Conservation (phyloP, 2,329 filamentous ascomycete genomes). For the Calonectria montana region DNA sequence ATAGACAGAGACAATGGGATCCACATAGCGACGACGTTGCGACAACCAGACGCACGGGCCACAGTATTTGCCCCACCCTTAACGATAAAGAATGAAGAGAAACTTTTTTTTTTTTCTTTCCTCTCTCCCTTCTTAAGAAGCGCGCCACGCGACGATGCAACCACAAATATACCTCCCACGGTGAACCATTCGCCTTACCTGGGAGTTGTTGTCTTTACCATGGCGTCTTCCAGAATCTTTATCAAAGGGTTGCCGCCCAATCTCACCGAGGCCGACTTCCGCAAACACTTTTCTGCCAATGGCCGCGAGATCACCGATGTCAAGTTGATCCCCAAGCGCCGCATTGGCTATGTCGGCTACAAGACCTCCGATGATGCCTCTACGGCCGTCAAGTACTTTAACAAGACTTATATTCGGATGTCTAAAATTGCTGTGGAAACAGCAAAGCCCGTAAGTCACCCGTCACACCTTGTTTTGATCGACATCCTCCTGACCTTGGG, state of each 20-base stretch:
- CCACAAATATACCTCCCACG: constrained; percentile 31
- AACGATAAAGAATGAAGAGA: constrained; percentile 42
- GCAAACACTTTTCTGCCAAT: constrained; percentile 84
- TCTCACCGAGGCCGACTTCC: constrained; percentile 86
- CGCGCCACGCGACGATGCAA: constrained; percentile 40
- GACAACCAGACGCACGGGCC: constrained; percentile 39
- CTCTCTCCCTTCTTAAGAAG: constrained; percentile 39
- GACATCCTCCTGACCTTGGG: constrained; percentile 47
- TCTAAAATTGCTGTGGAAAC: constrained; percentile 92
- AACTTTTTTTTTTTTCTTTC: constrained; percentile 43
- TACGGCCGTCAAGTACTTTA: constrained; percentile 92
- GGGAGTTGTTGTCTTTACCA: constrained; percentile 45
- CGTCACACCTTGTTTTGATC: constrained; percentile 28
- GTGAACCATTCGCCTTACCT: constrained; percentile 40
- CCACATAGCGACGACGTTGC: constrained; percentile 7
- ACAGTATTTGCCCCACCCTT: constrained; percentile 28
- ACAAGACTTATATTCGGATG: constrained; percentile 95
- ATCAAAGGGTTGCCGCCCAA: constrained; percentile 87
- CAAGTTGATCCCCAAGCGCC: constrained; percentile 88
- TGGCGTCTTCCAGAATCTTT: constrained; percentile 77
- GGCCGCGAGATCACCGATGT: constrained; percentile 87
- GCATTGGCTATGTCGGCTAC: constrained; percentile 97
- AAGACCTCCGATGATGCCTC: constrained; percentile 83
- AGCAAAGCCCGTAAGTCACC: constrained; percentile 76
- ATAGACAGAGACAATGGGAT: constrained; percentile 34